phyloP scores from a whole-genome alignment of 2,329 filamentous ascomycete genomes.

The Beauveria varroae region DNA sequence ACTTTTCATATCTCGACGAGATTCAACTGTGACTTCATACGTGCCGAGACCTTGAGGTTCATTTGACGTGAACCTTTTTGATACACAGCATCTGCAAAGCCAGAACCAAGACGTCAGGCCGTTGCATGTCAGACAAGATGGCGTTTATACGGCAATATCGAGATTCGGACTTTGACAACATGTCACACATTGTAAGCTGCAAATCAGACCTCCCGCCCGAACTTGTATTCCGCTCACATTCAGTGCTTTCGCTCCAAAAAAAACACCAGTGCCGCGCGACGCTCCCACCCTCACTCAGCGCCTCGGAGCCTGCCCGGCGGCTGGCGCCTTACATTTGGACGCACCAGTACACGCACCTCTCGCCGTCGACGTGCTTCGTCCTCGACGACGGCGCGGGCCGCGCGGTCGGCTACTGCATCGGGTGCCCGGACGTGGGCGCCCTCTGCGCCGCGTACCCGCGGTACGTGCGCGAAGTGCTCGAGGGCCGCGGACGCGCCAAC shows the following conservation, averaged over 20 bases:
- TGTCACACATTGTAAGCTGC: slow-evolving; percentile 32
- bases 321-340: slow-evolving; percentile 44
- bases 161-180: slow-evolving; percentile 31
- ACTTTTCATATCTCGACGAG: not conserved
- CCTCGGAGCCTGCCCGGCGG: slow-evolving; percentile 25
- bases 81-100: not conserved
- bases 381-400: slow-evolving; percentile 38
- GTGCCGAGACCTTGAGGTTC: too few species aligned
- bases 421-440: slow-evolving; percentile 33
- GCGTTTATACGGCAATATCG: slow-evolving; percentile 37
- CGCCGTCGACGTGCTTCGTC: slow-evolving; percentile 36
- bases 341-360: slow-evolving; percentile 41
- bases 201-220: not conserved
- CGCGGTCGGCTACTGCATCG: slow-evolving; percentile 44
- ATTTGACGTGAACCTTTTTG: not conserved
- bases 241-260: too few species aligned
- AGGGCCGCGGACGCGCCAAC: slow-evolving; percentile 6
- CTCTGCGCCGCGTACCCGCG: slow-evolving; percentile 30
- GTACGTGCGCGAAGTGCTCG: slow-evolving; percentile 32
- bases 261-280: slow-evolving; percentile 37
- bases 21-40: not conserved
- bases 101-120: not conserved
- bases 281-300: slow-evolving; percentile 34
- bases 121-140: slow-evolving; percentile 22
- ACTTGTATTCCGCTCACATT: not conserved